These are phyloP conservation scores for Keithomyces neogunnii DNA, from an alignment of 2,329 filamentous ascomycete species.

Conservation along the genomic window DNA sequence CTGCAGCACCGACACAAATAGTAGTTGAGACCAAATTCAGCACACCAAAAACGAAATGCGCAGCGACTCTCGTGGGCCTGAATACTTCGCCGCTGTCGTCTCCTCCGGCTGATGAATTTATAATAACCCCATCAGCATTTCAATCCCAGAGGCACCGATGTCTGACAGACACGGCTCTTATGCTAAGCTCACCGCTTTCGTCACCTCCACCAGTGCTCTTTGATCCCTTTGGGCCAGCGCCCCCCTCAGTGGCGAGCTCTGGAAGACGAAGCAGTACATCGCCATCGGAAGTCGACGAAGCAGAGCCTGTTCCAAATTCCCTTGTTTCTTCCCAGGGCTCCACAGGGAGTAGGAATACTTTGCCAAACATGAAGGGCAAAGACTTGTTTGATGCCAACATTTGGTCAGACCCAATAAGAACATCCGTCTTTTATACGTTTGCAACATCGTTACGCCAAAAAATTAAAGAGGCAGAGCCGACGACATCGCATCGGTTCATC, in stretches of 20 bases:
- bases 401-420: slow-evolving; percentile 59
- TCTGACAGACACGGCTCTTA: slow-evolving; percentile 14
- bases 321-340: slow-evolving; percentile 31
- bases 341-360: slow-evolving; percentile 20
- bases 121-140: slow-evolving; percentile 17
- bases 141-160: slow-evolving; percentile 14
- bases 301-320: slow-evolving; percentile 28
- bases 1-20: background rate
- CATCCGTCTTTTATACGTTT: slow-evolving; percentile 65
- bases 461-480: slow-evolving; percentile 54
- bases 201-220: slow-evolving; percentile 46
- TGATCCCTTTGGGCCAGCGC: slow-evolving; percentile 37
- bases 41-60: slow-evolving; percentile 10
- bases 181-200: slow-evolving; percentile 42
- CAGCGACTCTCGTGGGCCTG: slow-evolving; percentile 11
- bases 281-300: slow-evolving; percentile 35
- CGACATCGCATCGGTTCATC: slow-evolving; percentile 60
- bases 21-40: slow-evolving; percentile 2
- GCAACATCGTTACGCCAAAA: slow-evolving; percentile 59
- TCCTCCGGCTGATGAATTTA: slow-evolving; percentile 24
- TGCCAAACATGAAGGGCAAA: slow-evolving; percentile 59
- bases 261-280: slow-evolving; percentile 28
- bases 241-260: slow-evolving; percentile 27
- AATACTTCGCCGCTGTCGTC: slow-evolving; percentile 29
- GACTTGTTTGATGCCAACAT: slow-evolving; percentile 65